A percentile compares a stretch with the other conserved stretches of the same genome.
These are phyloP conservation scores for Phytophthora sojae DNA, from an alignment of 352 stramenopile species.

Conservation along the genomic window DNA sequence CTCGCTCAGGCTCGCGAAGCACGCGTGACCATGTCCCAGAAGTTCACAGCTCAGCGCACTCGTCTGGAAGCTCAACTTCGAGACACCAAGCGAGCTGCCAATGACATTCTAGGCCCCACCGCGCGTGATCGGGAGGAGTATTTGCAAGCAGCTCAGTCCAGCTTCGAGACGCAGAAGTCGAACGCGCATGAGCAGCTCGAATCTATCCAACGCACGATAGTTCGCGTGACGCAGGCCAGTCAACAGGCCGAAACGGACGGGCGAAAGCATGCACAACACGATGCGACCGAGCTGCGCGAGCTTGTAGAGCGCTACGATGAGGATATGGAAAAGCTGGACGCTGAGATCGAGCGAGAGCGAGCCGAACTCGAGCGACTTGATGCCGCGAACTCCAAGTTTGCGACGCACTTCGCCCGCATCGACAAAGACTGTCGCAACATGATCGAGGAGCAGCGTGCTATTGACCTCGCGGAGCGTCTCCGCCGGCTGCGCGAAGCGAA, in stretches of 20 bases:
- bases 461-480: constrained; percentile 40
- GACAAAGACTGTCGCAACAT: constrained; percentile 63
- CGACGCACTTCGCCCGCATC: constrained; percentile 54
- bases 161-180: constrained; percentile 51
- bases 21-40: constrained; percentile 34
- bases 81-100: constrained; percentile 48
- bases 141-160: constrained; percentile 41
- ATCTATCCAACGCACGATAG: constrained; percentile 36
- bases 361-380: constrained; percentile 43
- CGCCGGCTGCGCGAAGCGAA: constrained; percentile 51
- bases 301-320: constrained; percentile 58
- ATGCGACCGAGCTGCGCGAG: constrained; percentile 49
- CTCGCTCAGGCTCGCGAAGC: constrained; percentile 49
- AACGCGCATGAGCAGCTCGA: constrained; percentile 46
- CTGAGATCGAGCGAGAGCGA: constrained; percentile 40
- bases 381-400: constrained; percentile 44
- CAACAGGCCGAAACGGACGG: constrained; percentile 59
- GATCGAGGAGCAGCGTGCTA: constrained; percentile 53
- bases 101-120: constrained; percentile 45
- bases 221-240: constrained; percentile 48
- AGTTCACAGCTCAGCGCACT: constrained; percentile 43
- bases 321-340: constrained; percentile 59
- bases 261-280: constrained; percentile 55
- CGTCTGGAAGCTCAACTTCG: constrained; percentile 54
- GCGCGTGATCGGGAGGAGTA: constrained; percentile 57